A percentile compares a stretch with the other conserved stretches of the same genome.
Conservation (phyloP, 352 stramenopile genomes). For the Phytophthora brassicae region DNA sequence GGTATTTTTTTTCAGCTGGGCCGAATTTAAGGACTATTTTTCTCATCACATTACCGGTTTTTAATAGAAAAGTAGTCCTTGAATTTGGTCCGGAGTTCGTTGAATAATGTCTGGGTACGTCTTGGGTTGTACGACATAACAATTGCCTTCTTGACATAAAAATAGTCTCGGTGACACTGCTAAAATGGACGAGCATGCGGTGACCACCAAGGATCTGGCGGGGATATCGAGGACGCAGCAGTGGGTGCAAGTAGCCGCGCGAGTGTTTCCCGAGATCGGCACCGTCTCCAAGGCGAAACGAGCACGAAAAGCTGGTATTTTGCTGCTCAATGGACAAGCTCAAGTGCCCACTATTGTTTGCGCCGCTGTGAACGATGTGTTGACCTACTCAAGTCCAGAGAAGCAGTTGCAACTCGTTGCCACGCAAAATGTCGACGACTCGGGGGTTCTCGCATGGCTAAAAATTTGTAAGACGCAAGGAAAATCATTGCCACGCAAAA, state of each 20-base stretch:
- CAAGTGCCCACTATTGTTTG: slow-evolving; percentile 34
- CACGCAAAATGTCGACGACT: neutral
- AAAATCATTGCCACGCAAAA: neutral
- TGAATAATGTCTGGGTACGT: too few species aligned
- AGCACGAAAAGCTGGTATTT: slow-evolving; percentile 40
- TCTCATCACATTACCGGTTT: too few species aligned
- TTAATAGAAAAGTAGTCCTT: too few species aligned
- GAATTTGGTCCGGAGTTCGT: too few species aligned
- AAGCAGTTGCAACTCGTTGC: neutral
- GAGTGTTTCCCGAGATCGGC: slow-evolving; percentile 40
- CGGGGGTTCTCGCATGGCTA: slow-evolving; percentile 29
- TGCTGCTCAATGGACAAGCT: slow-evolving; percentile 48
- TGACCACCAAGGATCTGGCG: slow-evolving; percentile 18
- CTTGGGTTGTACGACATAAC: too few species aligned
- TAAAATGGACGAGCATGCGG: slow-evolving; percentile 9
- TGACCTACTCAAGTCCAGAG: slow-evolving; percentile 32
- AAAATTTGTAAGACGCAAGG: slow-evolving; percentile 40
- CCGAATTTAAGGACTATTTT: too few species aligned
- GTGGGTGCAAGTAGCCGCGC: slow-evolving; percentile 61
- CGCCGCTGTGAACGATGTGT: slow-evolving; percentile 32
- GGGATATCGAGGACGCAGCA: slow-evolving; percentile 10
- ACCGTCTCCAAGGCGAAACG: slow-evolving; percentile 73
- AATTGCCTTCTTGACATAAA: neutral
- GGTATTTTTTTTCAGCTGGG: too few species aligned
- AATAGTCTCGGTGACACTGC: neutral